Conservation (phyloP, 805 yeast genomes). For the Ogataea populi-albae region DNA sequence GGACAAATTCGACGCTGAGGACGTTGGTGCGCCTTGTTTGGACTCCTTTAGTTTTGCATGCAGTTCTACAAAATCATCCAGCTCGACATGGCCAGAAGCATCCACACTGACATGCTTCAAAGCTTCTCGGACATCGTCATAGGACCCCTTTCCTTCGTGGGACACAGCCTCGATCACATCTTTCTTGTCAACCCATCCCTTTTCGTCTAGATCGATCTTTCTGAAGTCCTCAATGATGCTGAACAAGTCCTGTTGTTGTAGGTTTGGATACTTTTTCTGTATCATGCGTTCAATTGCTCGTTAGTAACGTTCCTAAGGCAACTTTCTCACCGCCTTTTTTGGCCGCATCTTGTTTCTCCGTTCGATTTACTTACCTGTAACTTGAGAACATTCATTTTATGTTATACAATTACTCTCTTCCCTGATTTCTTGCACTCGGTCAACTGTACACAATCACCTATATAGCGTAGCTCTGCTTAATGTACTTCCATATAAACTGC, state of each 20-base stretch:
- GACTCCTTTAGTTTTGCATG: conserved; percentile 73
- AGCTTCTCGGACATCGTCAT: conserved; percentile 92
- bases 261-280: conserved; percentile 81
- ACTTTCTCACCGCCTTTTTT: too few relatives aligned
- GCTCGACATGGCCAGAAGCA: conserved; percentile 94
- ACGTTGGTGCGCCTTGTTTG: conserved; percentile 22
- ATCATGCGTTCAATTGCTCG: neutral
- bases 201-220: conserved; percentile 80
- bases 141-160: conserved; percentile 72
- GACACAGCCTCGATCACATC: conserved; percentile 83
- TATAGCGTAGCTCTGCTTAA: too few relatives aligned
- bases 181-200: conserved; percentile 92
- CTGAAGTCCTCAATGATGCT: conserved; percentile 83
- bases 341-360: too few relatives aligned
- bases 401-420: too few relatives aligned
- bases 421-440: too few relatives aligned
- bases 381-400: conserved; percentile 70
- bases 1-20: conserved; percentile 23
- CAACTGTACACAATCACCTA: neutral
- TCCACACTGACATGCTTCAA: conserved; percentile 88
- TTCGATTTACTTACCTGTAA: conserved; percentile 45
- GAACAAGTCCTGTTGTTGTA: conserved; percentile 85
- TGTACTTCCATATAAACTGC: too few relatives aligned
- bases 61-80: conserved; percentile 88
- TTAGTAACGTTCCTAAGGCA: too few relatives aligned